Conservation (phyloP, 228 moss, liverwort and hornwort species). For the Sphagnum magellanicum region DNA sequence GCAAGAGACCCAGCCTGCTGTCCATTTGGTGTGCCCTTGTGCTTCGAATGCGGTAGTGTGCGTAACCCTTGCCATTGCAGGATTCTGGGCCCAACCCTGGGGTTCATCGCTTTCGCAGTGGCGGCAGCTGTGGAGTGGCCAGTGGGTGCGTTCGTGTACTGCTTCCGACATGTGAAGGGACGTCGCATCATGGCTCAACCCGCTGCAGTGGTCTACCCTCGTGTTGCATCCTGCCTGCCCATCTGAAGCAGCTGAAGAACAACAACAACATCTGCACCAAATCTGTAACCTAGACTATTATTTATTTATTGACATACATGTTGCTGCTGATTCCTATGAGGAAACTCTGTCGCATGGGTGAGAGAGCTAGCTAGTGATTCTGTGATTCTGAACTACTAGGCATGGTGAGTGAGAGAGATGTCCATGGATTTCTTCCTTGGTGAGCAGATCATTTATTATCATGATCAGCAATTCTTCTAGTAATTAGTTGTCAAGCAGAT, state of each 20-base stretch:
- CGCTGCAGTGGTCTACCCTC: constrained; percentile 26
- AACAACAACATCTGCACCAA: no score
- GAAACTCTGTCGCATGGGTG: no score
- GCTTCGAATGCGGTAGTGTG: constrained; percentile 28
- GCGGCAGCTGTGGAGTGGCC: constrained; percentile 9
- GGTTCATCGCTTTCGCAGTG: constrained; percentile 26
- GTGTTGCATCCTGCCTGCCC: constrained; percentile 28
- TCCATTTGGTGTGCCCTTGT: constrained; percentile 13
- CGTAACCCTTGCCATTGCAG: constrained; percentile 23
- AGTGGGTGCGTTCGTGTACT: constrained; percentile 19
- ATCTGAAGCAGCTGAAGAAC: background rate
- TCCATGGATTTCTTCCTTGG: no score
- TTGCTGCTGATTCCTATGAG: no score
- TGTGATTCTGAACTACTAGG: no score
- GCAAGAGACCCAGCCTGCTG: background rate
- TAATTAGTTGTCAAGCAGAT: no score
- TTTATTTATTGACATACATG: no score
- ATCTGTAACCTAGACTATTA: no score
- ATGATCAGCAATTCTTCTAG: no score
- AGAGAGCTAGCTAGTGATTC: no score
- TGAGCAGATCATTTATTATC: no score
- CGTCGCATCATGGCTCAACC: constrained; percentile 35
- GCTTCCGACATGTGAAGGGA: constrained; percentile 31
- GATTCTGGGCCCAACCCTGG: constrained; percentile 24
- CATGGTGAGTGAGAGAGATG: no score